Evolutionary conservation across 306 rosid species (phyloP), one percentile per base, ranked within the genome.

Genomic region (Nissolia schottii): DNA sequence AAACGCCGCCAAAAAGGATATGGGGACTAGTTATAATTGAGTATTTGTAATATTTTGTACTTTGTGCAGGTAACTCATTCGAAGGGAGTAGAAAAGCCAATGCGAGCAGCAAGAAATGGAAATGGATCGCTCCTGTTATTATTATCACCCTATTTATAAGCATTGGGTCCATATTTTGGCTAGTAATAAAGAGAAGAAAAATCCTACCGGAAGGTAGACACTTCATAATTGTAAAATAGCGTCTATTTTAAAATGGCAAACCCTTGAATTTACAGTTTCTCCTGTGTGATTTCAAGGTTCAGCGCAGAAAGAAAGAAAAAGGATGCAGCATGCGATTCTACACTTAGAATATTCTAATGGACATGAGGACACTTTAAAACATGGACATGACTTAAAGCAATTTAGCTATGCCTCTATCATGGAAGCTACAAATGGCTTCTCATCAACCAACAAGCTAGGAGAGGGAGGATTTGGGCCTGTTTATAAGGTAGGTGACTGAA

Each of bases 391-490:
- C 9, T 73, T 73, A 14, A 73, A 27, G 50, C 13, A 32, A 4
- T 62, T 73, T 23, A 25, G 50, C 37, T 80, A 84, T 35, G 31
- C 60, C 18, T 77, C 82, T 13, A 12, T 82, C 12, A 45, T 46
- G 16, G 70, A 23, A 11, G 86, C 67, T 7, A 82, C 86, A 28
- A 27, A 46, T 29, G 70, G 29, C 6, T 78, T 82, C 66, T 46
- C 74, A 1, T 24, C 40, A 3, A 59, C 16, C 55, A 77, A 73
- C 54, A 32, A 31, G 59, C 40, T 81, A 32, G 80, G 79, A 61
- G 59, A 81, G 8, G 82, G 85, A 27, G 85, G 82, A 0, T 81
- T 81, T 77, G 79, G 82, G 60, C 58, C 49, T 31, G 77, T 81
- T 59, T 81, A 77, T 34, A 82, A 72, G 85, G 80, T 82, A 32